Conservation (phyloP, 2,329 filamentous ascomycete species). For the Cladorrhinum sp. region DNA sequence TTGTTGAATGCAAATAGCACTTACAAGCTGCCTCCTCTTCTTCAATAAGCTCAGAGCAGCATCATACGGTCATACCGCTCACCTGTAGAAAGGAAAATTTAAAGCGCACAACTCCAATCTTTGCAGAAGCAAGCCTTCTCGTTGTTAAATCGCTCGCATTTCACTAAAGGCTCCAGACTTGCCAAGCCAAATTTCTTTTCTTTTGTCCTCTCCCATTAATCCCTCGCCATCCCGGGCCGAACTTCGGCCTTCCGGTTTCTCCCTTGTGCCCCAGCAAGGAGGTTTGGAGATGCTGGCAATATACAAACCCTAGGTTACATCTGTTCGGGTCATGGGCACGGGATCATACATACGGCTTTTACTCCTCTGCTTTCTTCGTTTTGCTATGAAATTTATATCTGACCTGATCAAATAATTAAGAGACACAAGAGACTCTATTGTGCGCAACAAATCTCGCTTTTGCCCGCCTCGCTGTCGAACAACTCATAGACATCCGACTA, state of each 20-base stretch:
- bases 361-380: too few relatives aligned
- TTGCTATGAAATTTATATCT: too few relatives aligned
- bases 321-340: too few relatives aligned
- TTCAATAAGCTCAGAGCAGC: background rate
- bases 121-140: background rate
- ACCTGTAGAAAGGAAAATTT: background rate
- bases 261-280: too few relatives aligned
- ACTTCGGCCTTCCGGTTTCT: conserved; percentile 8
- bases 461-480: too few relatives aligned
- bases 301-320: too few relatives aligned
- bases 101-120: background rate
- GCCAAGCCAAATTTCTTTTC: background rate
- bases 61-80: conserved; percentile 6
- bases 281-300: too few relatives aligned
- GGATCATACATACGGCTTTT: too few relatives aligned
- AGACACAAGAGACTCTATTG: too few relatives aligned
- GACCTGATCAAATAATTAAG: too few relatives aligned
- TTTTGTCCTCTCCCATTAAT: conserved; percentile 5
- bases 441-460: too few relatives aligned
- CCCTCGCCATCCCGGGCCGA: conserved; percentile 8
- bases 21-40: background rate
- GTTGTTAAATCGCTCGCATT: background rate
- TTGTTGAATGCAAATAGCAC: background rate
- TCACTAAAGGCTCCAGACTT: background rate
- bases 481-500: too few relatives aligned